Base-by-base conservation (phyloP, 768 basidiomycete genomes). In the Hygrocybe punicea region DNA sequence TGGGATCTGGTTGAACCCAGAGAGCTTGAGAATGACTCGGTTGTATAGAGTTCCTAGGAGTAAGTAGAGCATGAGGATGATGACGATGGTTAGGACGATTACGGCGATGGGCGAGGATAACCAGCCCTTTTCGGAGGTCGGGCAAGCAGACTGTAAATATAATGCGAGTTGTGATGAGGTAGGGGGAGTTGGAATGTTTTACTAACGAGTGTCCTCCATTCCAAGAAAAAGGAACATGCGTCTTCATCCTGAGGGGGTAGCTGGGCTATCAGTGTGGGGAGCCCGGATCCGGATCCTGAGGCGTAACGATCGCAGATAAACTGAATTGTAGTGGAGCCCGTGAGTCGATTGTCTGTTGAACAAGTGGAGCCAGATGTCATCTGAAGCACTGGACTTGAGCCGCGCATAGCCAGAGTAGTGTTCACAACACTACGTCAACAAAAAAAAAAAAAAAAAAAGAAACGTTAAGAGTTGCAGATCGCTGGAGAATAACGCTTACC, bases 201-300 rank as follows among this genome's bases (percentile, higher is more conserved):
- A 69, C 82, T 64, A 61, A 93, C 91, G 62, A 84, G 84, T 4
- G 89, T 93, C 55, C 80, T 76, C 93, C 93, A 95, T 73, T 94
- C 91, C 37, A 95, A 71, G 57, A 88, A 81, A 67, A 86, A 93
- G 11, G 84, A 81, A 68, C 93, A 95, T n/a, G 83, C 83, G 34
- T 87, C 84, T 33, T 82, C 78, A 14, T 82, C 80, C 8, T 74
- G 73, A 7, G 84, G 82, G 4, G 89, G 89, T 21, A 92, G 80
- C 49, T 87, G 84, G 2, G 82, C 85, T 2, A 91, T 69, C 4
- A 94, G 76, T 16, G 73, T 65, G 9, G 80, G 79, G 29, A 29
- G 29, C 29, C 29, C 29, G 61, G 59, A 65, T 62, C 88, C 87
- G 51, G 72, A 69, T 6, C 80, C 79, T 62, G 81, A 84, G 6